A percentile compares a stretch with the other conserved stretches of the same genome.
Evolutionary conservation across 2,329 filamentous ascomycete genomes (phyloP).

Genomic region (Colletotrichum lini): DNA sequence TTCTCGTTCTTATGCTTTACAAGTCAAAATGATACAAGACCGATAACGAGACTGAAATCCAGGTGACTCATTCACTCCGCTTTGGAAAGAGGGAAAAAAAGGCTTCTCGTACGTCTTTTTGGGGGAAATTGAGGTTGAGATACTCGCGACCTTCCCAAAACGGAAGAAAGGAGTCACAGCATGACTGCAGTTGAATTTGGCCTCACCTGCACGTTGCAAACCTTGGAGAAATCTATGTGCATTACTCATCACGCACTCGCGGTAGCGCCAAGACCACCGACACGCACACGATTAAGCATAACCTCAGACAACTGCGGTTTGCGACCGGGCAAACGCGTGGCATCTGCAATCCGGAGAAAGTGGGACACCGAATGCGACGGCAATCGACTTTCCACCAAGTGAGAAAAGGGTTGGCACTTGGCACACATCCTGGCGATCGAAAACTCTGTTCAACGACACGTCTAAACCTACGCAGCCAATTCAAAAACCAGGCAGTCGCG

Average conservation of each 20-base stretch:
- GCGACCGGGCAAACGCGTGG: no score
- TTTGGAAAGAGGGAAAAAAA: no score
- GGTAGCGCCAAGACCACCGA: no score
- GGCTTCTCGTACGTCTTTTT: no score
- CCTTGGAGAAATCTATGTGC: not conserved
- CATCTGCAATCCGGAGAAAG: no score
- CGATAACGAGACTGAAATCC: no score
- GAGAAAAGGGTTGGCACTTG: not conserved
- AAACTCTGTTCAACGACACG: constrained; percentile 15
- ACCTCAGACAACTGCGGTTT: not conserved
- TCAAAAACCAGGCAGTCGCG: not conserved
- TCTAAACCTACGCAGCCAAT: not conserved
- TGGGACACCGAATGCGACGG: not conserved
- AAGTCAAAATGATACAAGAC: no score
- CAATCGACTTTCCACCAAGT: not conserved
- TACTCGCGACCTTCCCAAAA: constrained; percentile 1
- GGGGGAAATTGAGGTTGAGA: not conserved
- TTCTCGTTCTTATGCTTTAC: no score
- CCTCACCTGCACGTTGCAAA: not conserved
- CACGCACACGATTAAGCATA: not conserved
- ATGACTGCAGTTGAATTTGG: constrained; percentile 10
- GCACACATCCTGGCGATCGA: not conserved
- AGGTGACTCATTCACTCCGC: no score
- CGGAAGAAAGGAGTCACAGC: not conserved
- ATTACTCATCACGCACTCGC: not conserved